A percentile compares a stretch with the other conserved stretches of the same genome.
These are phyloP conservation scores for Rhynchosporium secalis DNA, from an alignment of 2,329 filamentous ascomycete genomes.

Conservation along the genomic window DNA sequence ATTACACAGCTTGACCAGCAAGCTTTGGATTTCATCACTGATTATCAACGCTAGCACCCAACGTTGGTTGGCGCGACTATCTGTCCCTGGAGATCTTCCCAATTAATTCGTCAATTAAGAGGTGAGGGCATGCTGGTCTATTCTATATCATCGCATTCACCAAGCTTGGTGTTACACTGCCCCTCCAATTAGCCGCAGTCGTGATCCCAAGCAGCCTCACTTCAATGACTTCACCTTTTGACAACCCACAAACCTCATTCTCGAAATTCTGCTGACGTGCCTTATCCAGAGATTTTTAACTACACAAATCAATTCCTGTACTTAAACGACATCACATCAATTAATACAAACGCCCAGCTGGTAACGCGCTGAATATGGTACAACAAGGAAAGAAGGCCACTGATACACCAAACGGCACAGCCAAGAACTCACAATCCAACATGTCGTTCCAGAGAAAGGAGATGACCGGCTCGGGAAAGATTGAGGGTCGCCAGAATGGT, in stretches of 20 bases:
- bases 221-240: conserved; percentile 6
- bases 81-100: conserved; percentile 11
- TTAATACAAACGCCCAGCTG: conserved; percentile 14
- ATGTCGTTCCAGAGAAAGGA: conserved; percentile 65
- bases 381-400: conserved; percentile 50
- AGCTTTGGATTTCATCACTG: conserved; percentile 30
- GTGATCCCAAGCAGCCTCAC: conserved; percentile 9
- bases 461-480: conserved; percentile 55
- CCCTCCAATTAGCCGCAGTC: conserved; percentile 6
- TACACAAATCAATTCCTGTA: conserved; percentile 15
- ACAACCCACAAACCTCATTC: conserved; percentile 11
- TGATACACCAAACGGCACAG: conserved; percentile 47
- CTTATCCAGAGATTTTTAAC: conserved; percentile 17
- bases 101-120: conserved; percentile 11
- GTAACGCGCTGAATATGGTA: conserved; percentile 56
- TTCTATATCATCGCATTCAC: not conserved
- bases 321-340: not conserved
- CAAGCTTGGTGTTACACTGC: not conserved
- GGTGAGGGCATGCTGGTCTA: not conserved
- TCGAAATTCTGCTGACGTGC: conserved; percentile 14
- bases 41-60: conserved; percentile 21
- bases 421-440: conserved; percentile 48
- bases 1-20: conserved; percentile 26
- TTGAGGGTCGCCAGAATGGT: conserved; percentile 58
- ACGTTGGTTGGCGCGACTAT: conserved; percentile 31